A percentile compares a stretch with the other conserved stretches of the same genome.
Conservation (phyloP, 495 filamentous ascomycete genomes). For the Podospora comata region DNA sequence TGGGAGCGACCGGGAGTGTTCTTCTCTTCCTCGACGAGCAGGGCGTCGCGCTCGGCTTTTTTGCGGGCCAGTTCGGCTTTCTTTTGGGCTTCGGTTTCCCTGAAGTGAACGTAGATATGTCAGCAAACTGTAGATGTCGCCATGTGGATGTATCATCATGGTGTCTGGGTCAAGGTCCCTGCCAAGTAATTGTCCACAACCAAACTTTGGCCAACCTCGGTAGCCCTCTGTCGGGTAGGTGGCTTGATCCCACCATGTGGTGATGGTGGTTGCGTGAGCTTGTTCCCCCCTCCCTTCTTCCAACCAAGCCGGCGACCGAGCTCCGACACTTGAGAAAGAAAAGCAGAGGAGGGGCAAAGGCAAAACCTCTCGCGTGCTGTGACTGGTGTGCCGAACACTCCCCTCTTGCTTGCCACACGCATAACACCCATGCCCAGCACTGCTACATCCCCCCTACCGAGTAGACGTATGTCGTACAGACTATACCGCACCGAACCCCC, state of each 20-base stretch:
- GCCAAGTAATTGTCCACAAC: background rate
- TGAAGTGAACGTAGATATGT: constrained; percentile 33
- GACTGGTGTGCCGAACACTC: background rate
- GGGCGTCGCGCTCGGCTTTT: constrained; percentile 82
- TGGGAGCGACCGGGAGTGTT: constrained; percentile 58
- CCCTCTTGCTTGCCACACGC: background rate
- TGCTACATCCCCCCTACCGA: background rate
- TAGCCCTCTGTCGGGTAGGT: background rate
- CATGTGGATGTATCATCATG: background rate
- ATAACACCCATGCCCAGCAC: background rate
- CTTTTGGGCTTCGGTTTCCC: constrained; percentile 80
- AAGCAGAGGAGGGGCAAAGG: background rate
- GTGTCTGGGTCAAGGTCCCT: background rate
- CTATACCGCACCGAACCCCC: no score
- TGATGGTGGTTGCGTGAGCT: background rate
- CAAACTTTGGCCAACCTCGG: background rate
- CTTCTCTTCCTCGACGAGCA: constrained; percentile 82
- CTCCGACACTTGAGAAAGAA: background rate
- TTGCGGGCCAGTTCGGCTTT: constrained; percentile 81
- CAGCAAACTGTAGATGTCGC: constrained; percentile 9
- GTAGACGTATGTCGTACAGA: no score
- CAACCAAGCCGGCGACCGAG: background rate
- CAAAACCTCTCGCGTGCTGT: background rate
- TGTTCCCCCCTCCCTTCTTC: background rate
- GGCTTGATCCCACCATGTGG: background rate